Conservation (phyloP, 768 basidiomycete species). For the Hortiboletus campestris region DNA sequence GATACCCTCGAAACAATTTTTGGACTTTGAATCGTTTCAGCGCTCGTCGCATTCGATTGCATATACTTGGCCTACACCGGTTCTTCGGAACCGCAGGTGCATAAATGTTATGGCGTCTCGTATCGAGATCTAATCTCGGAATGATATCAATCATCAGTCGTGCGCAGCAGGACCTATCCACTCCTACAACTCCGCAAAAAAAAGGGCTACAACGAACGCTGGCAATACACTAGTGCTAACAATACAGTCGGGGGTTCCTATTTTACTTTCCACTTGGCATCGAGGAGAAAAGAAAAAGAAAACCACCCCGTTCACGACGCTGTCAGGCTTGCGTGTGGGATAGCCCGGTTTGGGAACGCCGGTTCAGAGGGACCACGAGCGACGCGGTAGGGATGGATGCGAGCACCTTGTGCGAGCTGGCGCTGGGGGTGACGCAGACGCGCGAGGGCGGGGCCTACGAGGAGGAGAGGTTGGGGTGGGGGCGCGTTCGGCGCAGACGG, state of each 20-base stretch:
- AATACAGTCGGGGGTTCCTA: slow-evolving; percentile 14
- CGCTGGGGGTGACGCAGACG: slow-evolving; percentile 43
- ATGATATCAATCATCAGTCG: too few relatives aligned
- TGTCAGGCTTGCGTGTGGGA: neutral
- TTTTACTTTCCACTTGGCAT: neutral
- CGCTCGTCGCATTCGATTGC: too few relatives aligned
- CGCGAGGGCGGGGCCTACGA: slow-evolving; percentile 49
- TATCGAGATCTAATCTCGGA: too few relatives aligned
- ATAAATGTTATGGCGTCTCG: too few relatives aligned
- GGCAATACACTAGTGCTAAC: slow-evolving; percentile 15
- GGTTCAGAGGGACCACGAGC: slow-evolving; percentile 22
- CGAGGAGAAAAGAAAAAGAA: too few relatives aligned
- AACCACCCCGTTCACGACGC: neutral
- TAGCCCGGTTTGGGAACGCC: slow-evolving; percentile 1
- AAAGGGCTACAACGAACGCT: neutral
- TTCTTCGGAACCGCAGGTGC: too few relatives aligned
- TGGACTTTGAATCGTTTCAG: too few relatives aligned
- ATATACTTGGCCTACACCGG: too few relatives aligned
- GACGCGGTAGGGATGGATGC: slow-evolving; percentile 58
- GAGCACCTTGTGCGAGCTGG: slow-evolving; percentile 44
- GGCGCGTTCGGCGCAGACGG: slow-evolving; percentile 22
- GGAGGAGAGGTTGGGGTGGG: slow-evolving; percentile 36
- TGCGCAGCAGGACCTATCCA: neutral
- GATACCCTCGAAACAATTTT: too few relatives aligned
- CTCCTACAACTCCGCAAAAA: neutral